Conservation (phyloP, 257 asterid species). For the Solanum piurae region DNA sequence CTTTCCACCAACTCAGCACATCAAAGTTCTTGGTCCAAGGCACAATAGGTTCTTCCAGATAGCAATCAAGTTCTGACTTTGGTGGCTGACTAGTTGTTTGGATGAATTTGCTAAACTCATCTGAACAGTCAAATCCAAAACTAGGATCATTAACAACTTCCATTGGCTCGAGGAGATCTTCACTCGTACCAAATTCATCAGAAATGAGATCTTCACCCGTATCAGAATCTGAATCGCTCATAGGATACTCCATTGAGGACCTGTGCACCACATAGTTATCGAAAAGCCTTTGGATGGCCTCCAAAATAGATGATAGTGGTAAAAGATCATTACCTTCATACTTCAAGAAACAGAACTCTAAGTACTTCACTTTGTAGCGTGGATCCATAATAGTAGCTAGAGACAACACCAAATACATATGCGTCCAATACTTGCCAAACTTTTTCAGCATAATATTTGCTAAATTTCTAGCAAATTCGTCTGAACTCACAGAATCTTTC, state of each 20-base stretch:
- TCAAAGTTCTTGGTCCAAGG: constrained; percentile 13
- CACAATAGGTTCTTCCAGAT: constrained; percentile 16
- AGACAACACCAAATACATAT: constrained; percentile 9
- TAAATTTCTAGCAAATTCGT: not conserved
- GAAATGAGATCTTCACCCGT: not conserved
- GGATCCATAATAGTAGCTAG: constrained; percentile 23
- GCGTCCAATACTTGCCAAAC: constrained; percentile 7
- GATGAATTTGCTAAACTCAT: constrained; percentile 3
- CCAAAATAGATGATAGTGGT: not conserved
- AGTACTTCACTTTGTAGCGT: constrained; percentile 15
- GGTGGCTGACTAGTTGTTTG: constrained; percentile 2
- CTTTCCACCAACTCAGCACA: constrained; percentile 14
- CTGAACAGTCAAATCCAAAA: constrained; percentile 4
- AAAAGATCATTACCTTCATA: not conserved
- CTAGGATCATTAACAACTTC: not conserved
- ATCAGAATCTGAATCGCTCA: not conserved
- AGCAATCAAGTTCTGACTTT: constrained; percentile 11
- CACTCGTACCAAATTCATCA: not conserved
- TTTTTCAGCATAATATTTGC: constrained; percentile 8
- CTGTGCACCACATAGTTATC: not conserved
- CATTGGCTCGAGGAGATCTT: not conserved
- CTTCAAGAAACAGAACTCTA: constrained; percentile 2
- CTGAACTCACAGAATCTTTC: not conserved
- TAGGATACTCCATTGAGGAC: not conserved
- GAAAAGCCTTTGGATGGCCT: not conserved